A percentile compares a stretch with the other conserved stretches of the same genome.
Conservation (phyloP, 1,284 basidiomycete genomes). For the Moesziomyces sp. region DNA sequence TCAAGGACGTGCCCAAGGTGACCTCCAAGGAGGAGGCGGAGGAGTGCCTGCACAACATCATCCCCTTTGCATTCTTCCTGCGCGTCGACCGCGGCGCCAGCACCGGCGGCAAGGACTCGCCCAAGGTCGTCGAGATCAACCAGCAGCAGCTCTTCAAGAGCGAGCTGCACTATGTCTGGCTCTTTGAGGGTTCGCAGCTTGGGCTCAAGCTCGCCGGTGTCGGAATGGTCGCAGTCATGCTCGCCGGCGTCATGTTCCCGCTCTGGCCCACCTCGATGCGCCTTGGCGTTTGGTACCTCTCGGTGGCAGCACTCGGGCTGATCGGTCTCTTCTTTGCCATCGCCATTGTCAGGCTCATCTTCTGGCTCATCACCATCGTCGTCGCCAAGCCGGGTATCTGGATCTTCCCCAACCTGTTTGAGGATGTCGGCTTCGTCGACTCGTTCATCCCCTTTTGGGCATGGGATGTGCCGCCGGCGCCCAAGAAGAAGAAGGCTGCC, state of each 20-base stretch:
- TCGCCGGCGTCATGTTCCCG: slow-evolving; percentile 98
- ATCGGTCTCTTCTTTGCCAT: slow-evolving; percentile 91
- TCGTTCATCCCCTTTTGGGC: slow-evolving; percentile 98
- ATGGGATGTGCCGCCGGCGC: slow-evolving; percentile 83
- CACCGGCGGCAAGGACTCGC: slow-evolving; percentile 51
- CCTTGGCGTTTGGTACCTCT: slow-evolving; percentile 96
- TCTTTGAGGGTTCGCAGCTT: slow-evolving; percentile 93
- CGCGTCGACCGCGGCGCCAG: slow-evolving; percentile 73
- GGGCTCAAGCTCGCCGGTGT: slow-evolving; percentile 91
- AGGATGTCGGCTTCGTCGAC: slow-evolving; percentile 98
- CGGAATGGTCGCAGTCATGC: slow-evolving; percentile 90
- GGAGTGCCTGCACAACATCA: slow-evolving; percentile 76
- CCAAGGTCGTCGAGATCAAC: slow-evolving; percentile 73
- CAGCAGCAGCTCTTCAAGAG: slow-evolving; percentile 76
- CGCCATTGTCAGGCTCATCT: slow-evolving; percentile 89
- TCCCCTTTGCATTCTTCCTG: slow-evolving; percentile 74
- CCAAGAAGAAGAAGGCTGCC: slow-evolving; percentile 72
- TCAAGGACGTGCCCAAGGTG: slow-evolving; percentile 74
- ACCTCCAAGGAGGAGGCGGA: slow-evolving; percentile 82
- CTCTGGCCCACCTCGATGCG: slow-evolving; percentile 93
- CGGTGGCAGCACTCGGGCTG: slow-evolving; percentile 85
- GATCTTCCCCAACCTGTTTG: slow-evolving; percentile 98
- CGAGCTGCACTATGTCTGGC: slow-evolving; percentile 81
- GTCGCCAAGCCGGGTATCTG: slow-evolving; percentile 91
- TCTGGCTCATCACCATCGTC: slow-evolving; percentile 92